These are phyloP conservation scores for Abrus precatorius DNA, from an alignment of 306 rosid genomes.

Conservation along the genomic window DNA sequence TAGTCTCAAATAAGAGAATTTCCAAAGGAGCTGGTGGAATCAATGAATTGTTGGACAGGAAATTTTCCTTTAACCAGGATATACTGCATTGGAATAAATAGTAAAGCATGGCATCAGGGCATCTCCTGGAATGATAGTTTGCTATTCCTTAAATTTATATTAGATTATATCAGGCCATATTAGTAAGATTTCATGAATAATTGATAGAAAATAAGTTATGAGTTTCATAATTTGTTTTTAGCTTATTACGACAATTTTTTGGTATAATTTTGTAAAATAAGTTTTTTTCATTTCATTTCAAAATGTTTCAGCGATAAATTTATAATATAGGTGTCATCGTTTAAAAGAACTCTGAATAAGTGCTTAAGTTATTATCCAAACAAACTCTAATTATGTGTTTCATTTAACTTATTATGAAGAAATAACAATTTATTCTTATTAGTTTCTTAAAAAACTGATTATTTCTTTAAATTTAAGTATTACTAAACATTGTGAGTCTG, in stretches of 20 bases:
- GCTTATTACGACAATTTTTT: too few species aligned
- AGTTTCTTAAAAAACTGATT: neutral
- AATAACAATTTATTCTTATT: neutral
- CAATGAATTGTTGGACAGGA: slow-evolving; percentile 39
- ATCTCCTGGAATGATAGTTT: neutral
- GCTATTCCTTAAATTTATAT: slow-evolving; percentile 26
- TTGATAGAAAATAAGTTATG: too few species aligned
- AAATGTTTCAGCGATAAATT: too few species aligned
- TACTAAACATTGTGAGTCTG: neutral
- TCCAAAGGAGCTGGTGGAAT: slow-evolving; percentile 9
- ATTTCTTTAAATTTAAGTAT: neutral
- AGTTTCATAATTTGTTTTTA: too few species aligned
- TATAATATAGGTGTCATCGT: too few species aligned
- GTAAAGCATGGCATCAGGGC: neutral
- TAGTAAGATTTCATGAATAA: too few species aligned
- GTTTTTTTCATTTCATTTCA: too few species aligned
- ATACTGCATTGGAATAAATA: slow-evolving; percentile 33
- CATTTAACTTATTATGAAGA: neutral
- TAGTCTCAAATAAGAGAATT: slow-evolving; percentile 27
- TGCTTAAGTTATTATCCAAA: too few species aligned
- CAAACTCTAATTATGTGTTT: neutral
- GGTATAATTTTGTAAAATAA: too few species aligned
- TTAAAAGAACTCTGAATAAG: too few species aligned
- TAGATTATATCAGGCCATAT: neutral
- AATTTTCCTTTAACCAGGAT: slow-evolving; percentile 12